These are phyloP conservation scores for Lepidopterella palustris DNA, from an alignment of 495 filamentous ascomycete genomes.

Conservation along the genomic window DNA sequence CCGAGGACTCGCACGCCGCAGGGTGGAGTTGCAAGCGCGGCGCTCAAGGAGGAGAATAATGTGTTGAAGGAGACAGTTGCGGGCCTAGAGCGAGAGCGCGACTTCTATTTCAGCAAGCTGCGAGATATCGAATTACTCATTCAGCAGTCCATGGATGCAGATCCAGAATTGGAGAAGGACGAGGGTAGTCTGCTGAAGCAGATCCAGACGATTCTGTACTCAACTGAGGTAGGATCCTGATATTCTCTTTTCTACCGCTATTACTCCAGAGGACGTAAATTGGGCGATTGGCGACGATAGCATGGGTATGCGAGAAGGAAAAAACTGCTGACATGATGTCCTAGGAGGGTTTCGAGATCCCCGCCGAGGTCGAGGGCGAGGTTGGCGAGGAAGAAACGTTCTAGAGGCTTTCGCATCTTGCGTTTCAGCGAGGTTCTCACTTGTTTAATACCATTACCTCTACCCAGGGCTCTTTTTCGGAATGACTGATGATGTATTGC, in stretches of 20 bases:
- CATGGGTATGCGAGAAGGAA: not conserved
- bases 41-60: constrained; percentile 70
- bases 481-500: constrained; percentile 1
- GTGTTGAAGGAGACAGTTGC: constrained; percentile 51
- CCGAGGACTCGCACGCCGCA: constrained; percentile 34
- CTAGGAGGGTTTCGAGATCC: constrained; percentile 75
- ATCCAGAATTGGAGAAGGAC: constrained; percentile 86
- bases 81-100: constrained; percentile 59
- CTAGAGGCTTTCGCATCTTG: constrained; percentile 31
- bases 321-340: not conserved
- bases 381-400: constrained; percentile 66
- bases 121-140: constrained; percentile 92
- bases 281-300: too few species aligned
- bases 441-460: not conserved
- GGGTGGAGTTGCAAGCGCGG: constrained; percentile 53
- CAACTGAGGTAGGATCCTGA: constrained; percentile 62
- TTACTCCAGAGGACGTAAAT: not conserved
- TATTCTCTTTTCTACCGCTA: constrained; percentile 1
- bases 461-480: not conserved
- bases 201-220: constrained; percentile 94
- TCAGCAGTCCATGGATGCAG: constrained; percentile 82
- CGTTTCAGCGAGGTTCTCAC: not conserved
- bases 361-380: constrained; percentile 55
- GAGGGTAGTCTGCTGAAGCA: constrained; percentile 86
- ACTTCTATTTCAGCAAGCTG: constrained; percentile 98